A percentile compares a stretch with the other conserved stretches of the same genome.
These are phyloP conservation scores for Trichoderma hamatum DNA, from an alignment of 2,329 filamentous ascomycete genomes.

Conservation along the genomic window DNA sequence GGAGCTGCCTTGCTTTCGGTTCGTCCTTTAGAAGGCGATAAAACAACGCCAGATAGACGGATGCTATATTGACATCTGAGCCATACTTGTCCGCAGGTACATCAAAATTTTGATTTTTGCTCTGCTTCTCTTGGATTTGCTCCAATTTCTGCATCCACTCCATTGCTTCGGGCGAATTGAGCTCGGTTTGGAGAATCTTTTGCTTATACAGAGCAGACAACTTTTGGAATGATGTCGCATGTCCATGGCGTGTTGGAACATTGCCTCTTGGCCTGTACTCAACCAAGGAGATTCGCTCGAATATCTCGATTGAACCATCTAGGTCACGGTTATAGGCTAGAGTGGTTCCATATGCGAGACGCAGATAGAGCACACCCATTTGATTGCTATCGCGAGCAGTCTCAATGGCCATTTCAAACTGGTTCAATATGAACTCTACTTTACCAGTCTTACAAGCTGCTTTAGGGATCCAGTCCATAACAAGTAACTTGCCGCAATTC, in stretches of 20 bases:
- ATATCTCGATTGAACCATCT: constrained; percentile 41
- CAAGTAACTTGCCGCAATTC: constrained; percentile 39
- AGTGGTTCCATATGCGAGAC: constrained; percentile 42
- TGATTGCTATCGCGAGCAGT: constrained; percentile 41
- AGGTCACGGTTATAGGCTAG: constrained; percentile 42
- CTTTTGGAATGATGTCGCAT: constrained; percentile 46
- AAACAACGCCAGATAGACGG: constrained; percentile 46
- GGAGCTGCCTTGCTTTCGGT: constrained; percentile 36
- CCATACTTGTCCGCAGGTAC: constrained; percentile 47
- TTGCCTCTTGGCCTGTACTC: constrained; percentile 47
- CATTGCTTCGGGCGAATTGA: constrained; percentile 34
- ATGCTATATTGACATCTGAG: constrained; percentile 47
- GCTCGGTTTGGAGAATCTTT: constrained; percentile 37
- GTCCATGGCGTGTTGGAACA: constrained; percentile 44
- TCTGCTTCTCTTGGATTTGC: constrained; percentile 42
- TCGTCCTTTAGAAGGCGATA: constrained; percentile 40
- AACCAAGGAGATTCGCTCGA: constrained; percentile 42
- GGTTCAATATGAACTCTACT: constrained; percentile 37
- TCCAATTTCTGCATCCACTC: constrained; percentile 43
- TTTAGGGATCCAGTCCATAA: constrained; percentile 48
- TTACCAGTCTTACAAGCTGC: constrained; percentile 43
- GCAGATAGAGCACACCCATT: constrained; percentile 44
- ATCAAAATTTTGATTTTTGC: constrained; percentile 43
- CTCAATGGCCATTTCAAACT: constrained; percentile 39
- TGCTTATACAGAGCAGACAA: constrained; percentile 45